A percentile compares a stretch with the other conserved stretches of the same genome.
phyloP scores from a whole-genome alignment of 495 filamentous ascomycete species.

The Apiosordaria backusii region DNA sequence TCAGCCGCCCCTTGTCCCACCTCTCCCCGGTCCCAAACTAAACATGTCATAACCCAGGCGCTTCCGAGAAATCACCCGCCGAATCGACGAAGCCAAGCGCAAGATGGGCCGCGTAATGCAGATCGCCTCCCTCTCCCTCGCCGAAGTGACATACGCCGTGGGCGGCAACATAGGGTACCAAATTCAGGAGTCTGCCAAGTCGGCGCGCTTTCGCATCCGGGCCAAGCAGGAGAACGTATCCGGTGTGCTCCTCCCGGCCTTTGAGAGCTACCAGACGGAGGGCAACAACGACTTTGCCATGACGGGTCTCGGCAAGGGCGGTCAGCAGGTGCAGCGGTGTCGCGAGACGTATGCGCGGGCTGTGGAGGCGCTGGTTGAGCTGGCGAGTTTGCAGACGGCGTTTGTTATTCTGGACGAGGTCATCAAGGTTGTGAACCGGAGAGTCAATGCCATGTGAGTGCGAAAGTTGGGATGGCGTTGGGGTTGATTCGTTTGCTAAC shows the following conservation, averaged over 20 bases:
- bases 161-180: conserved; percentile 96
- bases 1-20: conserved; percentile 32
- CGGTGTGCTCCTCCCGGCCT: conserved; percentile 87
- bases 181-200: conserved; percentile 91
- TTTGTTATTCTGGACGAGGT: conserved; percentile 98
- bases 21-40: background rate
- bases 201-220: conserved; percentile 84
- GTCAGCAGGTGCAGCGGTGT: conserved; percentile 92
- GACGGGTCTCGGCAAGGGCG: conserved; percentile 94
- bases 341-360: conserved; percentile 96
- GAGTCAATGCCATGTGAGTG: conserved; percentile 94
- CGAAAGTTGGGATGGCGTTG: background rate
- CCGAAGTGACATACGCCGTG: conserved; percentile 96
- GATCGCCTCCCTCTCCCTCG: conserved; percentile 94
- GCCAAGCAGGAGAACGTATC: conserved; percentile 98
- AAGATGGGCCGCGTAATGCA: conserved; percentile 99
- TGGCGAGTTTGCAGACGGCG: conserved; percentile 95
- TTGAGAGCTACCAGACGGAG: conserved; percentile 82
- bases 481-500: background rate
- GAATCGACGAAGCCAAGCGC: conserved; percentile 97
- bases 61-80: conserved; percentile 92
- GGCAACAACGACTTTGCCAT: conserved; percentile 94
- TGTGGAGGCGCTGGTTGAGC: conserved; percentile 93
- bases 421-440: conserved; percentile 97
- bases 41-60: conserved; percentile 50